Base-by-base conservation (phyloP, 2,329 filamentous ascomycete genomes). In the Chaetomium sp. region DNA sequence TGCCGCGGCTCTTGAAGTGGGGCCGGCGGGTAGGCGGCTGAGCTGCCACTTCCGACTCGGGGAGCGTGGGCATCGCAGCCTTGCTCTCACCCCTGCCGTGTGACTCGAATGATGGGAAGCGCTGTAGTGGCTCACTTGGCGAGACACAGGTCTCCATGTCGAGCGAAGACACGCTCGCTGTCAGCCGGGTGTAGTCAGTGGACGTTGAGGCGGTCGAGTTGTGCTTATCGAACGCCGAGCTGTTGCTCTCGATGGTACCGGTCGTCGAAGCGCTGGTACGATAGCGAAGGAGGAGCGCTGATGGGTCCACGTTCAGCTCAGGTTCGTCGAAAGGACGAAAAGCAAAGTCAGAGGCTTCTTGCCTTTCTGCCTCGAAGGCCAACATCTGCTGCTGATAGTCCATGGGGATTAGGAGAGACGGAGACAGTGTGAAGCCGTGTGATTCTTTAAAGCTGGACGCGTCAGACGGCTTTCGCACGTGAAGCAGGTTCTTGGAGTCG, bases 381-480 rank as follows among this genome's bases (percentile, higher is more conserved):
- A 82, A 73, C 78, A 87, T 83, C 69, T 86, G 80, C 66, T 83
- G 79, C 60, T 84, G 81, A 69, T 83, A 87, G 59, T 89, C 86
- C 55, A 78, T 75, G 13, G 87, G 86, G 60, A 89, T 86, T 57
- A 89, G 78, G n/a, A 89, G 78, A 3, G 84, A 84, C 0, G 87
- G 86, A 8, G 86, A 88, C 38, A 88, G 74, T 50, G 78, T 81
- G 71, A 87, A 87, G 16, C 83, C 84, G 63, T 87, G 83, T 0
- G 81, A 82, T 72, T 88, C 86, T 69, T 82, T 83, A 73, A 85
- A 87, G 71, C 80, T 86, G 2, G 81, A 83, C 0, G 80, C 78
- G 16, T 80, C 78, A 3, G 85, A 85, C 29, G 76, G 75, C 35
- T 74, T 78, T 57, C 79, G 78, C 47, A 74, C 72, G 62, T 80